Evolutionary conservation across 1,139 yeast species (phyloP), one percentile per base, ranked within the genome.

Genomic region (Candida gigantensis): DNA sequence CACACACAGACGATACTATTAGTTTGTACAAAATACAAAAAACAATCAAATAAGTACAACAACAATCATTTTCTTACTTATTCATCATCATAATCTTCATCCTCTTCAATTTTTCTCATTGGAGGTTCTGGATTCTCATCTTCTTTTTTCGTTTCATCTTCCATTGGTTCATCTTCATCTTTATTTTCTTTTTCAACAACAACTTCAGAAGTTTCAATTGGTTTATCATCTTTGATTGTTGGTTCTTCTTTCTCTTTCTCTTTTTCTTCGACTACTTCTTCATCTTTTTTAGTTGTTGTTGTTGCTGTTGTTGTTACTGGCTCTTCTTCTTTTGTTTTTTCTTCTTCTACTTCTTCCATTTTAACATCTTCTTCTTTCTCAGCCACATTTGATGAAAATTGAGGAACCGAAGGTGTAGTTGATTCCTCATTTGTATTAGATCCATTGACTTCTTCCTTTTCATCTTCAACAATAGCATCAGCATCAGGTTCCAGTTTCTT

Each of bases 51-150:
- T n/a, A 24, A 12, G 24, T 29, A 24, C 27, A 18, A 17, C 28
- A 10, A 12, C 17, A 23, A 7, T 13, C 11, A 12, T 13, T 30
- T 15, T 20, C n/a, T 32, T 19, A 12, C 16, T 9, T 65, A 74
- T 26, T 77, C 88, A 41, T 84, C 94, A 55, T 86, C 95, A 55
- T 86, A 86, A 55, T 86, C 77, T 53, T 84, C 90, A 54, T 86
- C 95, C 52, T 85, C 95, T 36, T 83, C 90, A 17, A 86, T 81
- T 48, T 81, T 75, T 52, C 95, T 73, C 56, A 84, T 79, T 15
- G 86, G 88, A 20, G 84, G 81, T 47, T 83, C 92, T 10, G 68
- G 66, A 4, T 66, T 63, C 39, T 55, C 52, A 36, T 46, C 43
- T 36, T 55, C 40, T 40, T 49, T 43, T 30, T 57, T 58, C n/a